Conservation (phyloP, 805 yeast species). For the Crinitomyces ghanaensis region DNA sequence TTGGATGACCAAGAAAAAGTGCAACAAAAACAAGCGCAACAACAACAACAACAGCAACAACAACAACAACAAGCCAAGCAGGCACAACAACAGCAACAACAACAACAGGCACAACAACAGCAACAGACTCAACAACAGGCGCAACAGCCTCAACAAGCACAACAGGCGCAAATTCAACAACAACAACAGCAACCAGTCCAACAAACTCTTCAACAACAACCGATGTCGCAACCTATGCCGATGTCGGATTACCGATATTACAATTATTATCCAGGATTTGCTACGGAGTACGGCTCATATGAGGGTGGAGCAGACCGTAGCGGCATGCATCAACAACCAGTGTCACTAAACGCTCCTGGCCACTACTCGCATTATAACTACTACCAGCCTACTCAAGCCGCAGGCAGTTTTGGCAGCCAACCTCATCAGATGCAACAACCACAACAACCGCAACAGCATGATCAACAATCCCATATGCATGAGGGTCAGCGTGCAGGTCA, state of each 20-base stretch:
- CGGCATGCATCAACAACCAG: too few species aligned
- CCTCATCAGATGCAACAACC: too few species aligned
- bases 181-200: slow-evolving; percentile 5
- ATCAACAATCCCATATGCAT: slow-evolving; percentile 12
- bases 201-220: slow-evolving; percentile 6
- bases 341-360: too few species aligned
- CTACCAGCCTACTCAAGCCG: too few species aligned
- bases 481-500: slow-evolving; percentile 11
- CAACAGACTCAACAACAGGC: slow-evolving; percentile 8
- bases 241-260: too few species aligned
- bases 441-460: slow-evolving; percentile 13
- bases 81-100: background rate
- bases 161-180: background rate
- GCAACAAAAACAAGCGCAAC: slow-evolving; percentile 27
- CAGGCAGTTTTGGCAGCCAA: slow-evolving; percentile 2
- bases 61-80: slow-evolving; percentile 2
- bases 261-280: too few species aligned
- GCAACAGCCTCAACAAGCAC: slow-evolving; percentile 8
- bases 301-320: too few species aligned
- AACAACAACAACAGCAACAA: slow-evolving; percentile 11
- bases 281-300: too few species aligned
- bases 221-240: too few species aligned
- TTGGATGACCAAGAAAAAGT: slow-evolving; percentile 36
- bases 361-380: too few species aligned
- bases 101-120: slow-evolving; percentile 7